Conservation (phyloP, 1,284 basidiomycete genomes). For the Heterobasidion annosum region DNA sequence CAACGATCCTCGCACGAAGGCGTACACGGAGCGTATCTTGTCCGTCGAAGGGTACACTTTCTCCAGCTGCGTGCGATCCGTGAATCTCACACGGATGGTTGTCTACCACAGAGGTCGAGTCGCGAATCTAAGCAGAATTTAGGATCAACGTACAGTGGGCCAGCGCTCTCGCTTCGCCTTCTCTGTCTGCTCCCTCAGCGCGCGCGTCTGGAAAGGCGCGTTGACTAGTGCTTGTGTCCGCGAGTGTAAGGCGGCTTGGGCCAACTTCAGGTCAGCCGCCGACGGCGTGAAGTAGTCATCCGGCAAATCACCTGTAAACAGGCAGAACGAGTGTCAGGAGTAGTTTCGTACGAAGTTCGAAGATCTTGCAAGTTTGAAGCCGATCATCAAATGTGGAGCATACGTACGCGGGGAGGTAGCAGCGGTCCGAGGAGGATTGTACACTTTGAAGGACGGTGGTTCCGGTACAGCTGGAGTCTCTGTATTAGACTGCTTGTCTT, state of each 20-base stretch:
- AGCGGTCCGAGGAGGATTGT: conserved; percentile 1
- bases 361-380: too few species aligned
- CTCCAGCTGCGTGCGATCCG: conserved; percentile 79
- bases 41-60: conserved; percentile 64
- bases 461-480: not conserved
- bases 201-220: conserved; percentile 67
- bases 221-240: conserved; percentile 62
- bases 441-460: conserved; percentile 1
- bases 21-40: conserved; percentile 75
- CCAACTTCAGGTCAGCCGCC: conserved; percentile 61
- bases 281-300: conserved; percentile 74
- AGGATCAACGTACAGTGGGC: conserved; percentile 43
- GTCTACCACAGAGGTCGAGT: conserved; percentile 38
- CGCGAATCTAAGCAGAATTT: not conserved
- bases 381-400: not conserved
- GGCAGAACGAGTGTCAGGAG: not conserved
- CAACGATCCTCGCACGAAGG: conserved; percentile 69
- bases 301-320: conserved; percentile 33
- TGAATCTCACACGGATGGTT: conserved; percentile 73
- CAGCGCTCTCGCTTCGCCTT: conserved; percentile 57
- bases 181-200: conserved; percentile 57
- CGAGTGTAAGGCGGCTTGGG: conserved; percentile 54
- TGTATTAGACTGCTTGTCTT: not conserved
- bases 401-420: not conserved
- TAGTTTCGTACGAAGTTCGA: too few species aligned